Conservation (phyloP, 345 rosid species). For the Nasturtium officinale region DNA sequence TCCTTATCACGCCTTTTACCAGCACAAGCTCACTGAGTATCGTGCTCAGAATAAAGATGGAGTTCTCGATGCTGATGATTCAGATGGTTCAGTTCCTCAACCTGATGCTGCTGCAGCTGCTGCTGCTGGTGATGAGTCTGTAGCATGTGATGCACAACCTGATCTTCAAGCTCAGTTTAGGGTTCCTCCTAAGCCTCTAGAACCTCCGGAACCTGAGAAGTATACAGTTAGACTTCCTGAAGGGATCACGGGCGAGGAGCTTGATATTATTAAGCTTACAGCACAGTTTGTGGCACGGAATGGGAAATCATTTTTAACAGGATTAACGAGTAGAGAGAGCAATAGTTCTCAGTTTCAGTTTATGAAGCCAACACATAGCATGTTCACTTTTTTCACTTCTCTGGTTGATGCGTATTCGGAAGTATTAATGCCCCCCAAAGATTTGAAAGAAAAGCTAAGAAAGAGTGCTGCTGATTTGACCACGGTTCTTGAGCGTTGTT, state of each 20-base stretch:
- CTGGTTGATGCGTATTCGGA: conserved; percentile 82
- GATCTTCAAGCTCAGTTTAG: conserved; percentile 71
- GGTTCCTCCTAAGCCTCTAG: conserved; percentile 61
- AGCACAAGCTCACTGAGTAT: conserved; percentile 69
- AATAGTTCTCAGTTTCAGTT: conserved; percentile 81
- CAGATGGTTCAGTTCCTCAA: conserved; percentile 48
- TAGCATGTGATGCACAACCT: conserved; percentile 47
- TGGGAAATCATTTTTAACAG: conserved; percentile 73
- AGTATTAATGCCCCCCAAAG: conserved; percentile 79
- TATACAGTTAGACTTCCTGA: conserved; percentile 79
- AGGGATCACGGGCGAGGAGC: conserved; percentile 79
- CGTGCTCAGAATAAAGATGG: conserved; percentile 62
- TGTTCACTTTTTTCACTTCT: conserved; percentile 74
- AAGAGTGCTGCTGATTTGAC: conserved; percentile 69
- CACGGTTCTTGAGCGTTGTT: conserved; percentile 74
- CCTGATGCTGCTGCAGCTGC: conserved; percentile 42
- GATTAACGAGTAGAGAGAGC: conserved; percentile 70
- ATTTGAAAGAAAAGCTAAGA: conserved; percentile 62
- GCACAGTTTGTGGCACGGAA: conserved; percentile 89
- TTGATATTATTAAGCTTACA: conserved; percentile 81
- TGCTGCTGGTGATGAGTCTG: conserved; percentile 41
- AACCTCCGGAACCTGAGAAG: conserved; percentile 77
- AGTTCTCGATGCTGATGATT: conserved; percentile 42
- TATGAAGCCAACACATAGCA: conserved; percentile 86
- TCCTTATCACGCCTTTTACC: conserved; percentile 83